Evolutionary conservation across 1,284 basidiomycete genomes (phyloP), one percentile per base, ranked within the genome.

Genomic region (Rhodotorula sp.): DNA sequence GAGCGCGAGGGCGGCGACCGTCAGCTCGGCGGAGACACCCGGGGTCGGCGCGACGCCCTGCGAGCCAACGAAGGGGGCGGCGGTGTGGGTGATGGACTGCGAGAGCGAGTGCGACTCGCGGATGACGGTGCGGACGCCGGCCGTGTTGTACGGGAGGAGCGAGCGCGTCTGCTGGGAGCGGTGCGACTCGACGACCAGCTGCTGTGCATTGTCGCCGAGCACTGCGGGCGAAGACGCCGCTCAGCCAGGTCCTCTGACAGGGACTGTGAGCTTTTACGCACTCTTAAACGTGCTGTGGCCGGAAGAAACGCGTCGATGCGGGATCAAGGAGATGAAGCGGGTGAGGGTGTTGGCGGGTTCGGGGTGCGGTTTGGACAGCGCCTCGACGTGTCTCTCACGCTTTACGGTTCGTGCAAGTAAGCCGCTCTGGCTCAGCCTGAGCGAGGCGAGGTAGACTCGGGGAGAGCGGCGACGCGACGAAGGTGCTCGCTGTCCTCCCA

Each of bases 71-170:
- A 64, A 79, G 70, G 48, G 80, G 77, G 41, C 73, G 37, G 82
- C 79, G 15, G 82, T 79, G 19, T 76, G 62, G 34, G 76, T 79
- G 69, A 85, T 83, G 48, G 82, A 81, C 5, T 81, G 77, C 44
- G 83, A 91, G 75, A 97, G 89, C 78, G 92, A 91, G 78, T 94
- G 91, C 71, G 94, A 93, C 81, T 98, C 96, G 75, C 95, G 88
- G 75, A 93, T 86, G 80, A 97, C 86, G 54, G 88, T 85, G 64
- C 94, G 89, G 50, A 98, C 90, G 76, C 93, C 88, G 62, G 88
- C 85, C 80, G 94, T 91, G 81, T 95, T 94, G 86, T 98, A 98
- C 77, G 96, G 96, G 71, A 92, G 86, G 32, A 98, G 85, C 4
- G 90, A 89, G 76, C 92, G 90, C 0, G 91, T 90, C 55, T 89